Conservation (phyloP, 202 grass and related monocot genomes). For the Tripidium arundinaceum region DNA sequence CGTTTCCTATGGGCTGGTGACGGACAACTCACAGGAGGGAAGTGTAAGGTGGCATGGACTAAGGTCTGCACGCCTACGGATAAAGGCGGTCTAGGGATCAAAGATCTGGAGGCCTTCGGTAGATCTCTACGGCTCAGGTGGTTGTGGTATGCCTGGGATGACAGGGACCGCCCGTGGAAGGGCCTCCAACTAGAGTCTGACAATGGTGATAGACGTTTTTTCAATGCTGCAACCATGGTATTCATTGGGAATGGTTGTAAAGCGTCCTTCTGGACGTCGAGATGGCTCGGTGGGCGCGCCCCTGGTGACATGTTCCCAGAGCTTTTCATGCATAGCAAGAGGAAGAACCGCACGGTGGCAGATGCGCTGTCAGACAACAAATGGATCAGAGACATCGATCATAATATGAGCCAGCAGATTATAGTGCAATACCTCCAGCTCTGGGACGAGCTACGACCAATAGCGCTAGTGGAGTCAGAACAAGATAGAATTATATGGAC, state of each 20-base stretch:
- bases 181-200: background rate
- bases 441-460: no score
- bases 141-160: background rate
- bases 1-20: background rate
- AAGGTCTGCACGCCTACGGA: background rate
- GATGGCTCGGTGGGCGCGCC: fast-evolving
- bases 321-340: background rate
- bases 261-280: background rate
- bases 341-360: background rate
- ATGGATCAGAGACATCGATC: background rate
- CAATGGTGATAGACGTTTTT: background rate
- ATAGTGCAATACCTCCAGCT: no score
- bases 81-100: no score
- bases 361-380: background rate
- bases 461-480: no score
- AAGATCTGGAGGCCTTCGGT: no score
- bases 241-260: background rate
- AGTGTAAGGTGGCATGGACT: background rate
- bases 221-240: background rate
- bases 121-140: no score
- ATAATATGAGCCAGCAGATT: no score
- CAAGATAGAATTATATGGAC: no score
- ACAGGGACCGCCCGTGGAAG: no score
- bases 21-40: background rate
- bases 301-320: fast-evolving